phyloP scores from a whole-genome alignment of 1,139 yeast genomes.

The Pichia sp. region DNA sequence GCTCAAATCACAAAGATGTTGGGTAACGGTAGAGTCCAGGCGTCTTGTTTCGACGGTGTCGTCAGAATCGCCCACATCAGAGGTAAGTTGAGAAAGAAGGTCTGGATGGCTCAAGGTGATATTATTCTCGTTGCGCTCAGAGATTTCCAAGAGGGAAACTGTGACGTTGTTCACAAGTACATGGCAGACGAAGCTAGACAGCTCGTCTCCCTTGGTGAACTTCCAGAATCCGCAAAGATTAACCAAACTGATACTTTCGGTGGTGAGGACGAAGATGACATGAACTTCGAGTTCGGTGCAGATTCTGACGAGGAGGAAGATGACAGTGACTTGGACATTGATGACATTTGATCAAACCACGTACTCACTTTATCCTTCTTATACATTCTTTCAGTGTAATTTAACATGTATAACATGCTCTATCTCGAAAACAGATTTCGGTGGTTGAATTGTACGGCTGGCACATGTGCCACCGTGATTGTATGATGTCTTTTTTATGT shows the following conservation, averaged over 20 bases:
- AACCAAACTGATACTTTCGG: constrained; percentile 98
- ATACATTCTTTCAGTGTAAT: not conserved
- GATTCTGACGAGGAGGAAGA: constrained; percentile 80
- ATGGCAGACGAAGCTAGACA: constrained; percentile 98
- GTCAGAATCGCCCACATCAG: constrained; percentile 97
- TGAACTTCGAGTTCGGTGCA: constrained; percentile 97
- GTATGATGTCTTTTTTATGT: too few relatives aligned
- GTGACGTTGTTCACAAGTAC: constrained; percentile 96
- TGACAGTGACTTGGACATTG: constrained; percentile 67
- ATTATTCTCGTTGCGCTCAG: constrained; percentile 91
- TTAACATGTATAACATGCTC: too few relatives aligned
- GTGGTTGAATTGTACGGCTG: not conserved
- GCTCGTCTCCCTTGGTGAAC: constrained; percentile 90
- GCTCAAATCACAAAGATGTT: constrained; percentile 98
- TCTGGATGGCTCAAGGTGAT: constrained; percentile 99
- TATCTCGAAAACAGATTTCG: too few relatives aligned
- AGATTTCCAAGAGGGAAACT: constrained; percentile 97
- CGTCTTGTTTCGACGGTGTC: constrained; percentile 86
- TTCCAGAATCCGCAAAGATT: constrained; percentile 94
- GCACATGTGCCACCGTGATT: too few relatives aligned
- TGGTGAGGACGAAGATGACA: constrained; percentile 95
- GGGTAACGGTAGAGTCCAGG: constrained; percentile 97
- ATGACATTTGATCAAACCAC: constrained; percentile 50
- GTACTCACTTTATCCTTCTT: not conserved
- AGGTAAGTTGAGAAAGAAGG: constrained; percentile 99